phyloP scores from a whole-genome alignment of 2,329 filamentous ascomycete genomes.

The Verticillium nubilum region DNA sequence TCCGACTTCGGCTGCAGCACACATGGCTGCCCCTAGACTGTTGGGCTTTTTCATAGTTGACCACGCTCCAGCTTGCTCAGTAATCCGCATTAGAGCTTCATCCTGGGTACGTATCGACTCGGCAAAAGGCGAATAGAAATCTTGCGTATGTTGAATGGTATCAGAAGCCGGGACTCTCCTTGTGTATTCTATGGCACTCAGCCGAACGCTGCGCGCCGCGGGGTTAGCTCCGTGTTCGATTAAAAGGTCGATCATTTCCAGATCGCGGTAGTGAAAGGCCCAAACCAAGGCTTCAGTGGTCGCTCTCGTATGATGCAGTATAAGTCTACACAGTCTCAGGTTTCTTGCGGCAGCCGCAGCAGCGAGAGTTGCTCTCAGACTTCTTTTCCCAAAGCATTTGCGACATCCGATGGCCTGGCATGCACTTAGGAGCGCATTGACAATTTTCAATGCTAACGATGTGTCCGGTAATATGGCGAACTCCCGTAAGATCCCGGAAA shows the following conservation, averaged over 20 bases:
- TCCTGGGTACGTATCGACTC: not conserved
- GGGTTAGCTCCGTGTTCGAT: not conserved
- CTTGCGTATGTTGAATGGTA: not conserved
- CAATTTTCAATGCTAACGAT: not conserved
- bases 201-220: not conserved
- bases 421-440: not conserved
- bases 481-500: not conserved
- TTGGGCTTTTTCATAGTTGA: not conserved
- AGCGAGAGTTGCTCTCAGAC: not conserved
- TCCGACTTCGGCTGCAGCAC: not conserved
- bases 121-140: not conserved
- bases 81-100: not conserved
- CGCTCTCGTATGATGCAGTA: not conserved
- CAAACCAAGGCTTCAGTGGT: not conserved
- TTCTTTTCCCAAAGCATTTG: not conserved
- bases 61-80: not conserved
- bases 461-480: not conserved
- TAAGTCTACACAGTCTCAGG: not conserved
- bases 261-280: not conserved
- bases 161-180: too few species aligned
- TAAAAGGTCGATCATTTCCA: not conserved
- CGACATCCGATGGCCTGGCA: not conserved
- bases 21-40: not conserved
- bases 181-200: accelerated
- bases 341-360: not conserved